Evolutionary conservation across 176 grass and related monocot species (phyloP).

Genomic region (Aegilops longissima): DNA sequence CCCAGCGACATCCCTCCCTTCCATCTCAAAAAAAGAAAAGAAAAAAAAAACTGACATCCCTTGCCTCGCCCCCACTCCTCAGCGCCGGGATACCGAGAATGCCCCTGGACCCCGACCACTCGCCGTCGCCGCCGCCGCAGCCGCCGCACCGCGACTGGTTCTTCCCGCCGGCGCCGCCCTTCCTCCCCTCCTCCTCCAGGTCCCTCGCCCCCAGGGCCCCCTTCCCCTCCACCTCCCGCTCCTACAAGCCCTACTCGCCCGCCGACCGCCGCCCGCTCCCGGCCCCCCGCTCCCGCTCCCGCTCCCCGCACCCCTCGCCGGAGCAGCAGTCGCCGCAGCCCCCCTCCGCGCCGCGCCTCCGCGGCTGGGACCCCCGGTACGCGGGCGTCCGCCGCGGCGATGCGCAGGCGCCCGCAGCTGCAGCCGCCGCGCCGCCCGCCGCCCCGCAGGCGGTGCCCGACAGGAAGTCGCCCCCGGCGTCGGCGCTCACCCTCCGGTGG

Average conservation of each 20-base stretch:
- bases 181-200: slow-evolving; percentile 42
- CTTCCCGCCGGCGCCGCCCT: slow-evolving; percentile 63
- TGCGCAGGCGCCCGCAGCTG: background rate
- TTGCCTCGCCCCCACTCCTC: background rate
- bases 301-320: slow-evolving; percentile 34
- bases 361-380: slow-evolving; percentile 42
- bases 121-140: slow-evolving; percentile 26
- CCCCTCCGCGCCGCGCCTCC: slow-evolving; percentile 21
- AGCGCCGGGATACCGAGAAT: slow-evolving; percentile 31
- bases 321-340: background rate
- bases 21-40: background rate
- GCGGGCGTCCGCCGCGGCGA: slow-evolving; percentile 45
- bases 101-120: slow-evolving; percentile 54
- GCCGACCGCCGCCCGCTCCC: slow-evolving; percentile 40
- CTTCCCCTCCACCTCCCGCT: slow-evolving; percentile 61
- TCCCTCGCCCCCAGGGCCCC: slow-evolving; percentile 27
- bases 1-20: background rate
- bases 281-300: slow-evolving; percentile 30
- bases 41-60: slow-evolving; percentile 7
- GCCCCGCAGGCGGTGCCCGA: background rate
- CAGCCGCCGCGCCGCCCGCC: background rate
- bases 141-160: slow-evolving; percentile 65
- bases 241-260: slow-evolving; percentile 44
- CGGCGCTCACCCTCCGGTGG: slow-evolving; percentile 10
- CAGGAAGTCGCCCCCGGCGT: background rate